These are phyloP conservation scores for Cryphonectria parasitica DNA, from an alignment of 2,329 filamentous ascomycete genomes.

Conservation along the genomic window DNA sequence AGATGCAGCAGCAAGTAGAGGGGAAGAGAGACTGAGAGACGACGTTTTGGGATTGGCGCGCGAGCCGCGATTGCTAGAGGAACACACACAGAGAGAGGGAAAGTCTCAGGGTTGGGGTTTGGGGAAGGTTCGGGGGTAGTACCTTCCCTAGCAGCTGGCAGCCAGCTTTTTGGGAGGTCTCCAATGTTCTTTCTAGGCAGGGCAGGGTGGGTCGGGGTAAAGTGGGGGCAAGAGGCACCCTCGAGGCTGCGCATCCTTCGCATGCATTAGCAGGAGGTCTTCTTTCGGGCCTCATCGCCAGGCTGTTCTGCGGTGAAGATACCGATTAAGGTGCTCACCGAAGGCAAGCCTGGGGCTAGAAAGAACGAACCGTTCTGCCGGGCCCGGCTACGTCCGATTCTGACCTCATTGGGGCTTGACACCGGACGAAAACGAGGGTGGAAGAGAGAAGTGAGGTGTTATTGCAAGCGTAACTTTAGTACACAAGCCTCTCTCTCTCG, in stretches of 20 bases:
- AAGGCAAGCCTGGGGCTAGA: not conserved
- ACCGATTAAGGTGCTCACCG: constrained; percentile 8
- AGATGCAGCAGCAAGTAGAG: not conserved
- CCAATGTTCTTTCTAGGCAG: constrained; percentile 13
- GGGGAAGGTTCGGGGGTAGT: not conserved
- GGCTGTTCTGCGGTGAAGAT: not conserved
- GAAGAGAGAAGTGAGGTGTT: not conserved
- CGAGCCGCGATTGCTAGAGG: not conserved
- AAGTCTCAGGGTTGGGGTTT: constrained; percentile 17
- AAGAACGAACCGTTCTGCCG: constrained; percentile 17
- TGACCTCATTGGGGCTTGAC: constrained; percentile 4
- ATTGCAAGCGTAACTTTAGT: not conserved
- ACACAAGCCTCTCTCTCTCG: constrained; percentile 4
- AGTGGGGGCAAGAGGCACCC: not conserved
- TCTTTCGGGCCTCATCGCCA: not conserved
- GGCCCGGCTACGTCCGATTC: constrained; percentile 22
- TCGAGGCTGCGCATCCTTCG: constrained; percentile 13
- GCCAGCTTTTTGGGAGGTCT: constrained; percentile 11
- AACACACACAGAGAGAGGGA: no score
- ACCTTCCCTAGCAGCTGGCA: not conserved
- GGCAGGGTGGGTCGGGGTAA: not conserved
- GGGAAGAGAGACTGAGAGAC: not conserved
- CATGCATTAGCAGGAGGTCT: constrained; percentile 1
- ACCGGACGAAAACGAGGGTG: not conserved
- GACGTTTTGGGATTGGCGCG: not conserved